A percentile compares a stretch with the other conserved stretches of the same genome.
Evolutionary conservation across 2,329 filamentous ascomycete genomes (phyloP).

Genomic region (Escovopsis weberi): DNA sequence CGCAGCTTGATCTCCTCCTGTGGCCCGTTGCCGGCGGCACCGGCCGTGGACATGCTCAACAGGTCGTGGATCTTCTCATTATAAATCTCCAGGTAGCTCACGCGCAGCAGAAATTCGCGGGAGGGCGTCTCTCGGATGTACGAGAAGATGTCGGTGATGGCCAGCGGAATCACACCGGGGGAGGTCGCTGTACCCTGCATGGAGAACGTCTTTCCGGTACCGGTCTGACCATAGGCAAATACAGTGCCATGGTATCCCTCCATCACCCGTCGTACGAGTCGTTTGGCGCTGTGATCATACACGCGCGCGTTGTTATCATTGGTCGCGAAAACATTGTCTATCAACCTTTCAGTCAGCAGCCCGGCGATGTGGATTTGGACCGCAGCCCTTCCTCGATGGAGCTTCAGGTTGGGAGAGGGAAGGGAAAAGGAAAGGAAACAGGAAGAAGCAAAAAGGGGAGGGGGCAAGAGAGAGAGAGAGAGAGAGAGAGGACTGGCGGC

Average conservation of each 20-base stretch:
- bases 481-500: conserved; percentile 11
- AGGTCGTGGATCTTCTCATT: conserved; percentile 96
- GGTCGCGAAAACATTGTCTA: conserved; percentile 92
- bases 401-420: background rate
- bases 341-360: conserved; percentile 8
- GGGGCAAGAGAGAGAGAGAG: background rate
- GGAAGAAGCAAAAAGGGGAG: background rate
- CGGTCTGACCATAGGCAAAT: conserved; percentile 98
- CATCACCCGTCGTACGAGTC: conserved; percentile 91
- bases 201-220: conserved; percentile 96
- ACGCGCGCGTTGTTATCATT: conserved; percentile 90
- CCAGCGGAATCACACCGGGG: conserved; percentile 89
- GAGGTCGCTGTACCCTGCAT: conserved; percentile 97
- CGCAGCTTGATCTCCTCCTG: conserved; percentile 95
- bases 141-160: conserved; percentile 97
- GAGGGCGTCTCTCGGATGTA: conserved; percentile 96
- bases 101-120: conserved; percentile 82
- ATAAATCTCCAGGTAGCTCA: conserved; percentile 98
- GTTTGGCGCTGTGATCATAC: conserved; percentile 87
- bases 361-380: background rate
- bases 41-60: conserved; percentile 56
- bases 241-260: conserved; percentile 98
- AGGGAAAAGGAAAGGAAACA: background rate
- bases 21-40: conserved; percentile 35
- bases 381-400: background rate